A percentile compares a stretch with the other conserved stretches of the same genome.
phyloP scores from a whole-genome alignment of 768 basidiomycete species.

The Sarcomyxa edulis region DNA sequence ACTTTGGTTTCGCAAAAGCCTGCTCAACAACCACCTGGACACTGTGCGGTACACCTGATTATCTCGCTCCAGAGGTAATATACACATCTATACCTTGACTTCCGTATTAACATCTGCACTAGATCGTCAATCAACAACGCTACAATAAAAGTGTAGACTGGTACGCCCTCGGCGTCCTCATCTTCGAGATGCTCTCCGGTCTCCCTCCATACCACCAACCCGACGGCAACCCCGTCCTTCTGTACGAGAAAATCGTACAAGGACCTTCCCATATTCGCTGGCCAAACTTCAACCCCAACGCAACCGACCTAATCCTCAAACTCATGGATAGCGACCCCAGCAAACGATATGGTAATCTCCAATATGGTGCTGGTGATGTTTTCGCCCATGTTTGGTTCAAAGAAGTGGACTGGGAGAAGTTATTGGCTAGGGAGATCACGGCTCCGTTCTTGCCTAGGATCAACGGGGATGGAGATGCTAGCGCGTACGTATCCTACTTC shows the following conservation, averaged over 20 bases:
- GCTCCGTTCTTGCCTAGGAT: conserved; percentile 95
- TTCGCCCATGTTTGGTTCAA: conserved; percentile 92
- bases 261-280: conserved; percentile 75
- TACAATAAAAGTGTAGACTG: conserved; percentile 98
- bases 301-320: conserved; percentile 85
- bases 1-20: conserved; percentile 93
- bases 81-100: conserved; percentile 8
- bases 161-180: conserved; percentile 96
- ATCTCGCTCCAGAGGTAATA: conserved; percentile 81
- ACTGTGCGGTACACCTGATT: conserved; percentile 92
- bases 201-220: conserved; percentile 91
- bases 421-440: conserved; percentile 81
- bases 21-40: conserved; percentile 91
- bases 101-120: background rate
- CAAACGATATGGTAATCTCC: conserved; percentile 85
- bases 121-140: conserved; percentile 77
- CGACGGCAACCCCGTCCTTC: conserved; percentile 75
- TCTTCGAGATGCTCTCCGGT: conserved; percentile 97
- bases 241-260: conserved; percentile 88
- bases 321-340: conserved; percentile 88
- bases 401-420: conserved; percentile 87
- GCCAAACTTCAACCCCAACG: conserved; percentile 70
- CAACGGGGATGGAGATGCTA: conserved; percentile 89
- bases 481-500: conserved; percentile 66
- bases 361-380: conserved; percentile 85